Percentiles rank a stretch among this genome's conserved stretches.
These are phyloP conservation scores for Logfia minima DNA, from an alignment of 129 eudicot genomes.

Conservation along the genomic window DNA sequence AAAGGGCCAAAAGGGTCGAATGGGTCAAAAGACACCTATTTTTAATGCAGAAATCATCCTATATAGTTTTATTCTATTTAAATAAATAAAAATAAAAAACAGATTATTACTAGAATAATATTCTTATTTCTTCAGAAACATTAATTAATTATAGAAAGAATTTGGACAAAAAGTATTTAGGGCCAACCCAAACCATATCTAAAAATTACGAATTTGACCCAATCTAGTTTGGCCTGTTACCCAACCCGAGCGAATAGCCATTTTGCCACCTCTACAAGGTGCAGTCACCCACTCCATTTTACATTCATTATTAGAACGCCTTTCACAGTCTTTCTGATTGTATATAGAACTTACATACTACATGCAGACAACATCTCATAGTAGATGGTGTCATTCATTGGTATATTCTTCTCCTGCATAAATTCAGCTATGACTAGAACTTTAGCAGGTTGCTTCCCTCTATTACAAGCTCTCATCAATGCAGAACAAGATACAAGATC, in stretches of 20 bases:
- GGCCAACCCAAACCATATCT: background rate
- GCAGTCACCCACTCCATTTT: background rate
- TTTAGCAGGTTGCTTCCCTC: conserved; percentile 69
- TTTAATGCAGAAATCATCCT: too few species aligned
- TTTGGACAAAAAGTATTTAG: background rate
- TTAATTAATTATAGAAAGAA: too few species aligned
- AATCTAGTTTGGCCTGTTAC: background rate
- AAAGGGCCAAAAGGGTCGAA: too few species aligned
- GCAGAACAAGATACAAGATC: conserved; percentile 90
- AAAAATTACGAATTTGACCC: background rate
- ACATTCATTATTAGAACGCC: background rate
- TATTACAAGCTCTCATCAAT: conserved; percentile 83
- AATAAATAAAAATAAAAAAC: too few species aligned
- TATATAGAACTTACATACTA: conserved; percentile 62
- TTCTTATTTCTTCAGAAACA: too few species aligned
- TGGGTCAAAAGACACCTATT: too few species aligned
- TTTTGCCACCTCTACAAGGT: conserved; percentile 2
- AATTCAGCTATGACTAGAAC: conserved; percentile 65
- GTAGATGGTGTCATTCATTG: conserved; percentile 63
- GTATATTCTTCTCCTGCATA: conserved; percentile 70
- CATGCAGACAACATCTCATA: conserved; percentile 86
- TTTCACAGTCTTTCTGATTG: background rate
- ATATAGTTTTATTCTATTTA: too few species aligned
- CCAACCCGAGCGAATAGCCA: background rate
- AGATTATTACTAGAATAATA: background rate